Percentiles rank a stretch among this genome's conserved stretches.
Conservation (phyloP, 345 rosid species). For the Citrus inodora region DNA sequence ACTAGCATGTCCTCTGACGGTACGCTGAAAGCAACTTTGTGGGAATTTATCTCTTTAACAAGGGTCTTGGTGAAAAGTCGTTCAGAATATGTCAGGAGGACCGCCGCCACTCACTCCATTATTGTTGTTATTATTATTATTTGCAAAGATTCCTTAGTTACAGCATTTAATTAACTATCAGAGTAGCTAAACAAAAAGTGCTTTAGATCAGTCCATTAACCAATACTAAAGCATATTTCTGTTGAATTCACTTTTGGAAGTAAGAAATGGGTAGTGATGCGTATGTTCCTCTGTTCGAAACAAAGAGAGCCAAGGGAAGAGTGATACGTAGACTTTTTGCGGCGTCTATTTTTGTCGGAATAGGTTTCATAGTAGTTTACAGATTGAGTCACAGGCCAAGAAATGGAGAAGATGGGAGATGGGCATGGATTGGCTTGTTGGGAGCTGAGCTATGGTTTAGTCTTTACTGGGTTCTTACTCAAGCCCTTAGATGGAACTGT, state of each 20-base stretch:
- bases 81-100: not conserved
- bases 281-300: constrained; percentile 33
- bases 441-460: constrained; percentile 50
- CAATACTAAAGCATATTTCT: not conserved
- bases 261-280: constrained; percentile 15
- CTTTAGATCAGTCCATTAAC: not conserved
- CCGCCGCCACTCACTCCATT: not conserved
- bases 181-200: not conserved
- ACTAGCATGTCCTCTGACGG: not conserved
- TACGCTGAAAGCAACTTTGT: not conserved
- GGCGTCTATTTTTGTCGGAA: constrained; percentile 24
- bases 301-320: constrained; percentile 26
- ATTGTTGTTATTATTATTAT: no score
- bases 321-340: constrained; percentile 26
- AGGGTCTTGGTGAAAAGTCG: not conserved
- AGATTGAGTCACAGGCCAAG: constrained; percentile 30
- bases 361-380: constrained; percentile 28
- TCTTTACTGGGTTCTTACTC: constrained; percentile 43
- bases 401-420: constrained; percentile 22
- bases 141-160: no score
- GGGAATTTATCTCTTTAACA: not conserved
- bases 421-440: constrained; percentile 49
- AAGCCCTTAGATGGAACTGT: constrained; percentile 43
- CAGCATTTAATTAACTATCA: no score
- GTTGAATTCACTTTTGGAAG: not conserved